phyloP scores from a whole-genome alignment of 495 filamentous ascomycete genomes.

The Apiosordaria backusii region DNA sequence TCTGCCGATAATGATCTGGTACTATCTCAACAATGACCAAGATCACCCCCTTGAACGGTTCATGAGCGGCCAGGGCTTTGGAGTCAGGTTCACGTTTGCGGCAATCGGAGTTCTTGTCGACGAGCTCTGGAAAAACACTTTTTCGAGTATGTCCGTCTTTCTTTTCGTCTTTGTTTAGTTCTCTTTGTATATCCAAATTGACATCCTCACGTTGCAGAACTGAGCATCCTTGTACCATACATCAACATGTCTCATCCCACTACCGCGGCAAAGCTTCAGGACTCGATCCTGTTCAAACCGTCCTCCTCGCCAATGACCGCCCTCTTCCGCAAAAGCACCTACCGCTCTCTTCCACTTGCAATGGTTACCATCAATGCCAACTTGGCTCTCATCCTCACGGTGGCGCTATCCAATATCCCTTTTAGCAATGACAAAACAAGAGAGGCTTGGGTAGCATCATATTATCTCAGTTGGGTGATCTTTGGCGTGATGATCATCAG shows the following conservation, averaged over 20 bases:
- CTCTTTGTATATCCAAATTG: background rate
- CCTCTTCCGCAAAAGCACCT: background rate
- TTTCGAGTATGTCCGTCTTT: background rate
- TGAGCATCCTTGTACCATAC: background rate
- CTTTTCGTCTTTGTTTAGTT: background rate
- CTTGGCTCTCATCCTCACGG: background rate
- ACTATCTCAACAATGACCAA: background rate
- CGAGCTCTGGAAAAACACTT: background rate
- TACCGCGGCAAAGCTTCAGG: background rate
- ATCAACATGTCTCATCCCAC: background rate
- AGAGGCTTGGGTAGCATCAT: background rate
- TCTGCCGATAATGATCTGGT: background rate
- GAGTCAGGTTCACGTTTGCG: background rate
- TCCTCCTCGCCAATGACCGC: background rate
- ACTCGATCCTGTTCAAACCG: background rate
- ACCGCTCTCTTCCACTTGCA: background rate
- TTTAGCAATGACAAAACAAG: background rate
- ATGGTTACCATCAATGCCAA: background rate
- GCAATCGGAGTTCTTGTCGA: background rate
- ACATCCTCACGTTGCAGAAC: no score
- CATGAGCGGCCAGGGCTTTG: background rate
- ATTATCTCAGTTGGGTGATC: background rate
- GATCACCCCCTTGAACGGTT: background rate
- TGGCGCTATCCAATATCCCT: background rate
- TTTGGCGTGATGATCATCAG: background rate